Percentiles rank a stretch among this genome's conserved stretches.
Evolutionary conservation across 2,329 filamentous ascomycete genomes (phyloP).

Genomic region (Aschersonia sp.): DNA sequence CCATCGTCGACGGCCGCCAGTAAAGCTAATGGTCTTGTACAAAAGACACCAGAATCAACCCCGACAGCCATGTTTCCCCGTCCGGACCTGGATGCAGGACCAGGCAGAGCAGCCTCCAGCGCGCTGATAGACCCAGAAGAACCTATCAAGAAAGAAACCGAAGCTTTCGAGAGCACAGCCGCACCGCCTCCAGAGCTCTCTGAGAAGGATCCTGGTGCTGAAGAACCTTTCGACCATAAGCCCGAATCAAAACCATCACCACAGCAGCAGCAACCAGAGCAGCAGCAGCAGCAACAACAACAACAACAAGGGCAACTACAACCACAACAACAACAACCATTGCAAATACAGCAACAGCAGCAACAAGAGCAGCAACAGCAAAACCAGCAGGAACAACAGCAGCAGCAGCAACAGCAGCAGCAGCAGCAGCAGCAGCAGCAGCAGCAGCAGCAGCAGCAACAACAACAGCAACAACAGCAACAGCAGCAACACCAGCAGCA

Average conservation of each 20-base stretch:
- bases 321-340: neutral
- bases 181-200: neutral
- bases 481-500: slow-evolving; percentile 19
- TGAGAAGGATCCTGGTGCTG: neutral
- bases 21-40: slow-evolving; percentile 39
- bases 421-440: too few species aligned
- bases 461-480: slow-evolving; percentile 29
- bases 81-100: slow-evolving; percentile 29
- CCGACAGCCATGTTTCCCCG: slow-evolving; percentile 13
- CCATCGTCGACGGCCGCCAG: slow-evolving; percentile 19
- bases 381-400: slow-evolving; percentile 4
- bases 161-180: neutral
- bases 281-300: too few species aligned
- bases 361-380: slow-evolving; percentile 6
- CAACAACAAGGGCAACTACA: too few species aligned
- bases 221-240: too few species aligned
- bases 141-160: slow-evolving; percentile 15
- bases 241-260: too few species aligned
- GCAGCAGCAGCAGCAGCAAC: too few species aligned
- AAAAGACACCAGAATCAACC: slow-evolving; percentile 22
- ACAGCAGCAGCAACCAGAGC: too few species aligned
- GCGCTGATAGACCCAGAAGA: slow-evolving; percentile 16
- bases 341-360: slow-evolving; percentile 7
- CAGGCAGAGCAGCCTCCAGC: slow-evolving; percentile 29
- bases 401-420: too few species aligned